phyloP scores from a whole-genome alignment of 2,329 filamentous ascomycete genomes.

The Diaporthe destruens region DNA sequence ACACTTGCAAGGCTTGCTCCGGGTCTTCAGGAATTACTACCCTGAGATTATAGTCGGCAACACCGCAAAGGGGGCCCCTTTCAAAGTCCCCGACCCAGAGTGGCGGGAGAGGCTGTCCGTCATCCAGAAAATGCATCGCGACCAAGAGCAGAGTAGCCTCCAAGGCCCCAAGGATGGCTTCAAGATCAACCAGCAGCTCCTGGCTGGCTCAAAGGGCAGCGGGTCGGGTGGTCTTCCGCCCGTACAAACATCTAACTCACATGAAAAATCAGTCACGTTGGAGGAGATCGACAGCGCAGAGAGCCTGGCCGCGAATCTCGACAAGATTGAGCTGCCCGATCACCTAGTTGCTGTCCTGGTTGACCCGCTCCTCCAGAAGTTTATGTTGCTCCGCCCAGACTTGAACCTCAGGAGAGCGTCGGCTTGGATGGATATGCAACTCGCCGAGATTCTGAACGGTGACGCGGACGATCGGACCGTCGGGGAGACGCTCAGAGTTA shows the following conservation, averaged over 20 bases:
- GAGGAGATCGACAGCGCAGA: constrained; percentile 83
- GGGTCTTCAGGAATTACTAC: constrained; percentile 92
- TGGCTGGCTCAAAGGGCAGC: constrained; percentile 58
- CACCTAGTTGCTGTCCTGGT: constrained; percentile 83
- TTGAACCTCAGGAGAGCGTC: constrained; percentile 49
- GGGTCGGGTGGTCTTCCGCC: constrained; percentile 70
- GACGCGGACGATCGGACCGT: constrained; percentile 62
- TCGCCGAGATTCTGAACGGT: constrained; percentile 48
- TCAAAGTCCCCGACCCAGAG: constrained; percentile 78
- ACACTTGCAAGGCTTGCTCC: constrained; percentile 78
- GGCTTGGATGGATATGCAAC: constrained; percentile 40
- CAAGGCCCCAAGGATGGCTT: constrained; percentile 66
- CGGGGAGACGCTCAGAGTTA: constrained; percentile 66
- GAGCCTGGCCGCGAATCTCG: constrained; percentile 78
- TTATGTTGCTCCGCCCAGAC: constrained; percentile 74
- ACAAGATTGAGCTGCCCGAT: constrained; percentile 84
- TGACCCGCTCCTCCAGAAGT: constrained; percentile 83
- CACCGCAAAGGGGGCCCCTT: constrained; percentile 71
- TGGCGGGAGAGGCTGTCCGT: constrained; percentile 78
- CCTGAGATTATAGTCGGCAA: constrained; percentile 87
- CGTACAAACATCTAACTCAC: constrained; percentile 80
- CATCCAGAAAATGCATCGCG: constrained; percentile 71
- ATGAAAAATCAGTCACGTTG: constrained; percentile 73
- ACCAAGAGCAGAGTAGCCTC: constrained; percentile 59
- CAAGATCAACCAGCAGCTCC: constrained; percentile 69